These are phyloP conservation scores for Monosporascus cannonballus DNA, from an alignment of 2,329 filamentous ascomycete species.

Conservation along the genomic window DNA sequence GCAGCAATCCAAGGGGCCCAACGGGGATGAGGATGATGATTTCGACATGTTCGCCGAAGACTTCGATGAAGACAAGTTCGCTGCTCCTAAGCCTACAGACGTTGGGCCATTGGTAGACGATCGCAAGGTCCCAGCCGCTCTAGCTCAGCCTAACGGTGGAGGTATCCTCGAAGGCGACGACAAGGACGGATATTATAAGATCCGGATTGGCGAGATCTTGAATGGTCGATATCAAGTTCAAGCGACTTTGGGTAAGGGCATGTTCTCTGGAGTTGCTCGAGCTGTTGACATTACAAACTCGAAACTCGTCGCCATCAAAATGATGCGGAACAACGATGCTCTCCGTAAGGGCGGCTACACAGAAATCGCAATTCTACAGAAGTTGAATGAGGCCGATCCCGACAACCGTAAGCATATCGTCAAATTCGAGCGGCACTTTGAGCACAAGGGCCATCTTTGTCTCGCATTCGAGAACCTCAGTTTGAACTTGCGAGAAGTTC, in stretches of 20 bases:
- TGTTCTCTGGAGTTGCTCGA: conserved; percentile 94
- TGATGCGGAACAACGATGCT: conserved; percentile 93
- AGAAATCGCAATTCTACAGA: conserved; percentile 87
- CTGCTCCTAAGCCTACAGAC: conserved; percentile 40
- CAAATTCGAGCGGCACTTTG: conserved; percentile 79
- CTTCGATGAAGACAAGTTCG: conserved; percentile 61
- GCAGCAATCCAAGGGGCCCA: conserved; percentile 41
- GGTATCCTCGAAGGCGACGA: conserved; percentile 91
- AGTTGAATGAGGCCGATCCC: conserved; percentile 77
- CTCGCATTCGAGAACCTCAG: conserved; percentile 95
- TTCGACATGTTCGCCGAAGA: conserved; percentile 90
- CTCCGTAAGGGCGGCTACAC: conserved; percentile 88
- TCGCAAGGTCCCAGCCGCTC: conserved; percentile 40
- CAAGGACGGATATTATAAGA: conserved; percentile 92
- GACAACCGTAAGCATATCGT: conserved; percentile 91
- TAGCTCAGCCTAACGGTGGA: conserved; percentile 50
- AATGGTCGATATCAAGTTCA: conserved; percentile 86
- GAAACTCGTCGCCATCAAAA: conserved; percentile 87
- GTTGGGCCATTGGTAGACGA: conserved; percentile 34
- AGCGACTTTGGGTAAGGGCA: conserved; percentile 82
- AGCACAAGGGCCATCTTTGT: conserved; percentile 91
- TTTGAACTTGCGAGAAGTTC: conserved; percentile 85
- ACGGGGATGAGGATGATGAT: conserved; percentile 55
- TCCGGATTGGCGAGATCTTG: conserved; percentile 84
- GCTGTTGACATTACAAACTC: conserved; percentile 72